Evolutionary conservation across 495 filamentous ascomycete genomes (phyloP).

Genomic region (Astrothelium subdiscretum): DNA sequence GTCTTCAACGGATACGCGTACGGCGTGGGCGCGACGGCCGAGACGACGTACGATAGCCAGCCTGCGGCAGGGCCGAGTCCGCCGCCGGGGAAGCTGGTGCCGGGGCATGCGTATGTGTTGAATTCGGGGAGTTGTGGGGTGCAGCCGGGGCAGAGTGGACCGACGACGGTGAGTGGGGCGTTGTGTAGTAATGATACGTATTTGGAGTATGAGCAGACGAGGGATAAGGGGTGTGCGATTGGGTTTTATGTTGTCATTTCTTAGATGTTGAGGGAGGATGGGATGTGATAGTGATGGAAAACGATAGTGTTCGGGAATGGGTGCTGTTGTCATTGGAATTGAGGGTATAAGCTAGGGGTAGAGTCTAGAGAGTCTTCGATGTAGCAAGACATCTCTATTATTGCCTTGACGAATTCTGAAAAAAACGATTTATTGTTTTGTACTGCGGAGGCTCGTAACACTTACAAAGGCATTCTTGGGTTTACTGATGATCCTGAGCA

Average conservation of each 20-base stretch:
- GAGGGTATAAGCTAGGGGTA: too few species aligned
- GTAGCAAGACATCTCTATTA: too few species aligned
- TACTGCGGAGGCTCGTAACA: too few species aligned
- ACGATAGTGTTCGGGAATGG: background rate
- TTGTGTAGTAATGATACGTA: conserved; percentile 3
- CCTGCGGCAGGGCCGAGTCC: conserved; percentile 10
- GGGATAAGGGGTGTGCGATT: background rate
- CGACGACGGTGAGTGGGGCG: background rate
- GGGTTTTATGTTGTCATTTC: background rate
- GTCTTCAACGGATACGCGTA: conserved; percentile 35
- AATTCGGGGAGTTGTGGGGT: conserved; percentile 12
- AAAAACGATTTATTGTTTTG: too few species aligned
- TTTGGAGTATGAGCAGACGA: background rate
- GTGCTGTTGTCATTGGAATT: background rate
- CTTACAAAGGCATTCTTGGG: too few species aligned
- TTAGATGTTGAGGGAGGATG: background rate
- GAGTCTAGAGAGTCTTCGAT: too few species aligned
- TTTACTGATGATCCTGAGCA: conserved; percentile 9
- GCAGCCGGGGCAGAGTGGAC: background rate
- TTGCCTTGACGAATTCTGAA: too few species aligned
- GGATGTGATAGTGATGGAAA: background rate
- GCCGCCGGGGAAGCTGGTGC: conserved; percentile 10
- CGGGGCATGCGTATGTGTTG: conserved; percentile 12
- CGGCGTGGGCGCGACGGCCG: conserved; percentile 6
- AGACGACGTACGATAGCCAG: conserved; percentile 13